These are phyloP conservation scores for Trichoderma sp. DNA, from an alignment of 2,329 filamentous ascomycete genomes.

Conservation along the genomic window DNA sequence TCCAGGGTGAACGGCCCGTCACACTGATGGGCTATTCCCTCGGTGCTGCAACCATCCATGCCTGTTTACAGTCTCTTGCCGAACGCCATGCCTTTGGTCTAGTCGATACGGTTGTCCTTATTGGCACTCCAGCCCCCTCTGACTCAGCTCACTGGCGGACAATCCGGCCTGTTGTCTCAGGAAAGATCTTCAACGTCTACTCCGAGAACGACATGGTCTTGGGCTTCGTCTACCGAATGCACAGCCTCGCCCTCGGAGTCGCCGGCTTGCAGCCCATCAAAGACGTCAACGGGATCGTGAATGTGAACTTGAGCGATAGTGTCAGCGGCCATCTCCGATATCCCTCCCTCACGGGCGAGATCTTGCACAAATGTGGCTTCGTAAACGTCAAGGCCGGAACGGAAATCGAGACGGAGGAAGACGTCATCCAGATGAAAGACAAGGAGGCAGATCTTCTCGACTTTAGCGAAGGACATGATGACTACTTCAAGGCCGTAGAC, in stretches of 20 bases:
- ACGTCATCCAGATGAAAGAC: conserved; percentile 51
- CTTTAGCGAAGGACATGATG: conserved; percentile 30
- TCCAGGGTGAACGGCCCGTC: conserved; percentile 79
- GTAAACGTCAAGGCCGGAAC: conserved; percentile 47
- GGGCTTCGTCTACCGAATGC: conserved; percentile 82
- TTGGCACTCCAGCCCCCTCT: conserved; percentile 78
- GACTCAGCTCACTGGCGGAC: conserved; percentile 72
- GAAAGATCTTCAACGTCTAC: conserved; percentile 84
- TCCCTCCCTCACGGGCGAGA: conserved; percentile 52
- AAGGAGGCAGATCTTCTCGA: conserved; percentile 37
- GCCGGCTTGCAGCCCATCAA: conserved; percentile 77
- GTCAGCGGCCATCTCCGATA: conserved; percentile 58
- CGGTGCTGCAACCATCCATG: conserved; percentile 79
- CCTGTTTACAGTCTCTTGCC: conserved; percentile 75
- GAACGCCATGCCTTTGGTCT: conserved; percentile 80
- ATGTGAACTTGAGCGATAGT: conserved; percentile 55
- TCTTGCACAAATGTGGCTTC: conserved; percentile 56
- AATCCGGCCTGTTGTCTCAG: conserved; percentile 76
- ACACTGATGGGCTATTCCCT: conserved; percentile 81
- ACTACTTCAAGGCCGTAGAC: background rate
- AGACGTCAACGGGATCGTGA: conserved; percentile 65
- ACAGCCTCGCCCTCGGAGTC: conserved; percentile 78
- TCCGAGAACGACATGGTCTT: conserved; percentile 86
- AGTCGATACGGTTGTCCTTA: conserved; percentile 78
- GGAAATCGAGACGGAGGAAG: conserved; percentile 56